phyloP scores from a whole-genome alignment of 2,329 filamentous ascomycete genomes.

The Cladorrhinum sp. region DNA sequence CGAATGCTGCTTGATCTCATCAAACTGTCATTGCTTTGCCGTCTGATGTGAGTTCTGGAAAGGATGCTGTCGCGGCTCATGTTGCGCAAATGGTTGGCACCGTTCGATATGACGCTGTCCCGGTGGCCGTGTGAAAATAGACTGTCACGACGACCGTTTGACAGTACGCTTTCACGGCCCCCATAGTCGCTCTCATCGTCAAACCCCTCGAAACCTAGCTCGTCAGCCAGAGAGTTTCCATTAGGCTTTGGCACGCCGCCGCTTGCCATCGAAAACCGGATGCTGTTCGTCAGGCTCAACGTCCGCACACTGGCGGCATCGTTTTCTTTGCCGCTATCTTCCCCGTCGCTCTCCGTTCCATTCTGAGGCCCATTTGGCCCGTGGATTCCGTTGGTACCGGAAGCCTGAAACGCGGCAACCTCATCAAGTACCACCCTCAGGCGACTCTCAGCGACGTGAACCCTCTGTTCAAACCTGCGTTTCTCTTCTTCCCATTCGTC shows the following conservation, averaged over 20 bases:
- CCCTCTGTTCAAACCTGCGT: slow-evolving; percentile 74
- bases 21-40: slow-evolving; percentile 57
- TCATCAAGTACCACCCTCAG: slow-evolving; percentile 83
- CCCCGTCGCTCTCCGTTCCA: slow-evolving; percentile 54
- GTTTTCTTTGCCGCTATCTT: slow-evolving; percentile 61
- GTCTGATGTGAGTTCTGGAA: slow-evolving; percentile 50
- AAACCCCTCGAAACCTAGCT: slow-evolving; percentile 83
- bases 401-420: slow-evolving; percentile 66
- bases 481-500: slow-evolving; percentile 81
- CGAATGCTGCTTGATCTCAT: slow-evolving; percentile 54
- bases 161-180: slow-evolving; percentile 61
- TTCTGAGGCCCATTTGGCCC: slow-evolving; percentile 12
- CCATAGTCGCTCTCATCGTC: slow-evolving; percentile 68
- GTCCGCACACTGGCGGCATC: slow-evolving; percentile 72
- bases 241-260: slow-evolving; percentile 56
- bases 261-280: slow-evolving; percentile 69
- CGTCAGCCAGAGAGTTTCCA: slow-evolving; percentile 81
- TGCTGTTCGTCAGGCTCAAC: slow-evolving; percentile 68
- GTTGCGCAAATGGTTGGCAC: slow-evolving; percentile 45
- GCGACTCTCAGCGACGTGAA: slow-evolving; percentile 86
- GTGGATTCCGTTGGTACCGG: slow-evolving; percentile 40
- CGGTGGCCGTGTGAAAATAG: slow-evolving; percentile 35
- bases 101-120: slow-evolving; percentile 34
- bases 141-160: slow-evolving; percentile 35
- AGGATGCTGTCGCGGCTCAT: slow-evolving; percentile 57